A percentile compares a stretch with the other conserved stretches of the same genome.
Evolutionary conservation across 257 asterid species (phyloP).

Genomic region (Ophiorrhiza pumila): DNA sequence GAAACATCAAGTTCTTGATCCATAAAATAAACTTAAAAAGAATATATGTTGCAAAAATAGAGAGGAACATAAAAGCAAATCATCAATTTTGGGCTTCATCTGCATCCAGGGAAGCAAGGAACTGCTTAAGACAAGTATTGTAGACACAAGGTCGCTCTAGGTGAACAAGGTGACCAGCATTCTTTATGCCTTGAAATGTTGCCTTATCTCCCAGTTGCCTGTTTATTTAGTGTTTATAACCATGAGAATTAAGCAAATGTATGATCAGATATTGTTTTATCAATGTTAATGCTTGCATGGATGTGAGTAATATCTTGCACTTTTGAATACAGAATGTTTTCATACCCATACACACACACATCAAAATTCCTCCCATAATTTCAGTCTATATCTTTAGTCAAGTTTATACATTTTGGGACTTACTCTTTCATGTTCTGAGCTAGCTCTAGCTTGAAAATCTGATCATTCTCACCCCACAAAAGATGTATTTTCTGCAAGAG

Average conservation of each 20-base stretch:
- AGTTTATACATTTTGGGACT: slow-evolving; percentile 18
- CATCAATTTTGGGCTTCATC: slow-evolving; percentile 30
- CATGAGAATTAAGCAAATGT: slow-evolving; percentile 4
- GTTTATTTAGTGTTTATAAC: slow-evolving; percentile 15
- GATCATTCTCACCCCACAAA: slow-evolving; percentile 91
- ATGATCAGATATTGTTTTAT: slow-evolving; percentile 9
- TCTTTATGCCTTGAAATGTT: slow-evolving; percentile 48
- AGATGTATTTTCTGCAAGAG: slow-evolving; percentile 71
- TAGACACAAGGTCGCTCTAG: slow-evolving; percentile 79
- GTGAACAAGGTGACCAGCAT: slow-evolving; percentile 89
- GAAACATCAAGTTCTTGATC: not conserved
- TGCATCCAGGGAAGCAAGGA: slow-evolving; percentile 55
- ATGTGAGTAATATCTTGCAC: not conserved
- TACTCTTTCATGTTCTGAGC: slow-evolving; percentile 81
- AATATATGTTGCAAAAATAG: not conserved
- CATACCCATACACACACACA: too few species aligned
- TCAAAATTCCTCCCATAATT: too few species aligned
- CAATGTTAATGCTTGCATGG: not conserved
- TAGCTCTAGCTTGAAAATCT: slow-evolving; percentile 64
- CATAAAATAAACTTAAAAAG: not conserved
- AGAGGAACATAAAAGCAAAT: not conserved
- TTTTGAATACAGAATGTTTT: not conserved
- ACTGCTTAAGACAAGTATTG: slow-evolving; percentile 58
- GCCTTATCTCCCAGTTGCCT: slow-evolving; percentile 71
- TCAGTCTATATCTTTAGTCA: not conserved